Conservation (phyloP, 768 basidiomycete genomes). For the Pisolithus tinctorius region DNA sequence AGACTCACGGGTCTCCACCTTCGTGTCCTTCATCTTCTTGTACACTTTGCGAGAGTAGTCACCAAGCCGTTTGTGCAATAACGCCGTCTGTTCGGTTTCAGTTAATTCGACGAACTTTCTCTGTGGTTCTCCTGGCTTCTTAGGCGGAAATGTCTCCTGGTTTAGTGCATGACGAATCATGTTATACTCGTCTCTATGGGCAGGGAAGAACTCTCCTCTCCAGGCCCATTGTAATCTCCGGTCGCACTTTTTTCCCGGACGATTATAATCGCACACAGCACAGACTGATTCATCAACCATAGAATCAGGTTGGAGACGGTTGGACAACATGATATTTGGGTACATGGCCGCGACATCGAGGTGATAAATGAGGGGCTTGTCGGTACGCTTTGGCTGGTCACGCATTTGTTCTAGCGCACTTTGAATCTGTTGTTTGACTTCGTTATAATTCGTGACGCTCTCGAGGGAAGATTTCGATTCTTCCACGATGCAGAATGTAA, state of each 20-base stretch:
- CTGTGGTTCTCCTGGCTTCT: conserved; percentile 62
- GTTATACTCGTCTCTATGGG: conserved; percentile 94
- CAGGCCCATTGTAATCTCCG: conserved; percentile 95
- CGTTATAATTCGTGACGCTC: conserved; percentile 89
- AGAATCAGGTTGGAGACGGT: conserved; percentile 96
- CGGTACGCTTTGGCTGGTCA: conserved; percentile 81
- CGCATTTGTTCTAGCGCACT: conserved; percentile 80
- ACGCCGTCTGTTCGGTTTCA: conserved; percentile 79
- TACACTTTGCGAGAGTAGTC: conserved; percentile 99
- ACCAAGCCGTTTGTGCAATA: conserved; percentile 93
- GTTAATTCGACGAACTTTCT: conserved; percentile 81
- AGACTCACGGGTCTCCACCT: conserved; percentile 85
- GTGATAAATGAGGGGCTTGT: conserved; percentile 96
- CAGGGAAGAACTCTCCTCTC: conserved; percentile 98
- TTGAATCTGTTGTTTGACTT: conserved; percentile 77
- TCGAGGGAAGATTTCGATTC: conserved; percentile 78
- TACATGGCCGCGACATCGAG: conserved; percentile 99
- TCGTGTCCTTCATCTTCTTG: conserved; percentile 97
- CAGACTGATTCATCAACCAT: conserved; percentile 95
- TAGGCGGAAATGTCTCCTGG: conserved; percentile 87
- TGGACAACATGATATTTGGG: conserved; percentile 99
- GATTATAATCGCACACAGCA: conserved; percentile 97
- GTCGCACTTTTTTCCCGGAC: conserved; percentile 93
- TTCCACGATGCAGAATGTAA: conserved; percentile 81
- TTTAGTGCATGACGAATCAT: conserved; percentile 98